Conservation (phyloP, 2,329 filamentous ascomycete species). For the Leptographium wingfieldii region DNA sequence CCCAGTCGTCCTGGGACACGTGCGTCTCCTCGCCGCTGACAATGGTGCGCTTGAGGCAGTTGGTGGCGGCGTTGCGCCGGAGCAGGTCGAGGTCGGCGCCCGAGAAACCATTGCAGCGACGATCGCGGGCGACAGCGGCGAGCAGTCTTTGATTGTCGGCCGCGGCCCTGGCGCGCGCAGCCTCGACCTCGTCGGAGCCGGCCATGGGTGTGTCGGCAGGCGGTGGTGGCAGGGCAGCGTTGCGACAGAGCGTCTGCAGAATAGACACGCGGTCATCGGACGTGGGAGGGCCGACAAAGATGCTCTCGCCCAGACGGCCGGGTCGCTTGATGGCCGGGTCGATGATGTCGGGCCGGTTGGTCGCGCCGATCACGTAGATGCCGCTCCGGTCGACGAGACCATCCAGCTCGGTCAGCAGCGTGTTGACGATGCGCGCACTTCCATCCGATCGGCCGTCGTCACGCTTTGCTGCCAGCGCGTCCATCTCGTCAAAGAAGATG, state of each 20-base stretch:
- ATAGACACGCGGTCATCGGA: constrained; percentile 71
- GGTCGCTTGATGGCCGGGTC: constrained; percentile 90
- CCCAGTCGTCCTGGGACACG: constrained; percentile 35
- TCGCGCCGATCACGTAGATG: constrained; percentile 90
- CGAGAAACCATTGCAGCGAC: constrained; percentile 63
- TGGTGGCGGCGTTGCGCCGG: constrained; percentile 24
- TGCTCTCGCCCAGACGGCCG: constrained; percentile 63
- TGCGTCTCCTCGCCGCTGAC: constrained; percentile 14
- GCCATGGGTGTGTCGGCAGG: constrained; percentile 15
- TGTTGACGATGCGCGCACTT: constrained; percentile 83
- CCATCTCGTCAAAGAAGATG: constrained; percentile 95
- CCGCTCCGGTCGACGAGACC: constrained; percentile 68
- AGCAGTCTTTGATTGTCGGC: constrained; percentile 36
- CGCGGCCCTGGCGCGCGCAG: not conserved
- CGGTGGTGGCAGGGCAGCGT: constrained; percentile 23
- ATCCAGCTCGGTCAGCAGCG: constrained; percentile 86
- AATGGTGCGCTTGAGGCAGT: constrained; percentile 22
- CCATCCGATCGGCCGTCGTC: constrained; percentile 64
- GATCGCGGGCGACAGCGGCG: constrained; percentile 51
- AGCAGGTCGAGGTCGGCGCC: constrained; percentile 51
- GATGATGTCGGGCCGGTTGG: constrained; percentile 92
- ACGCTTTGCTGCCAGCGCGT: constrained; percentile 70
- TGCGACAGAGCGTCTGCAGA: constrained; percentile 52
- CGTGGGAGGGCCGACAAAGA: constrained; percentile 80
- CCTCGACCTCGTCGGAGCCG: not conserved